Base-by-base conservation (phyloP, 371 early-diverging fungal genomes). In the Lichtheimia ornata region DNA sequence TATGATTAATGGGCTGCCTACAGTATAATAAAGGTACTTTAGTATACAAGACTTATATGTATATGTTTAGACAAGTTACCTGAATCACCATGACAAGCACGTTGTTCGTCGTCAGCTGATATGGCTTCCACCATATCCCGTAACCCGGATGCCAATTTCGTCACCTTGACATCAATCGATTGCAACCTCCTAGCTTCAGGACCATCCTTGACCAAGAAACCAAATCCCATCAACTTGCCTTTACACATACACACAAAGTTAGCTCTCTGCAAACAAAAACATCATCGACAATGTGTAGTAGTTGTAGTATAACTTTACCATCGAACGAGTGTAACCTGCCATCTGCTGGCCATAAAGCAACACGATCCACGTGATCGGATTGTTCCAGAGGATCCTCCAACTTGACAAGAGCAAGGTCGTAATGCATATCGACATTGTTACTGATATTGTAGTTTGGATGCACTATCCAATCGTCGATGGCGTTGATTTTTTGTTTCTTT, bases 1-100 rank as follows among this genome's bases (percentile, higher is more conserved):
- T 0, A 70, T 66, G 20, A 75, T 45, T 2, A 73, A 56, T 0
- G 74, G 73, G 4, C 72, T 64, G 3, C 59, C 61, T 58, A 44
- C n/a, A n/a, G n/a, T n/a, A n/a, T n/a, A n/a, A n/a, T 15, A 24
- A 1, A 15, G 0, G 28, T 13, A 20, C 28, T 4, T 17, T 55
- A 30, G 41, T 14, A 13, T 45, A 44, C 43, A 18, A 22, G 22
- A 17, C 4, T 22, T 7, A 3, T 17, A 11, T 17, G 17, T 47
- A 47, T 7, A 47, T 47, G 22, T 47, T 14, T 47, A 44, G 3
- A 27, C 6, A 44, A 4, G 3, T 42, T 18, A 59, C 79, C 79
- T 17, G 79, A 79, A 27, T 79, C 79, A 0, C 79, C 79, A 53
- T 79, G 79, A 22, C 79, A 79, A 6, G 79, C 79, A 13, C 69